These are phyloP conservation scores for Candida sp. DNA, from an alignment of 1,139 yeast genomes.

Conservation along the genomic window DNA sequence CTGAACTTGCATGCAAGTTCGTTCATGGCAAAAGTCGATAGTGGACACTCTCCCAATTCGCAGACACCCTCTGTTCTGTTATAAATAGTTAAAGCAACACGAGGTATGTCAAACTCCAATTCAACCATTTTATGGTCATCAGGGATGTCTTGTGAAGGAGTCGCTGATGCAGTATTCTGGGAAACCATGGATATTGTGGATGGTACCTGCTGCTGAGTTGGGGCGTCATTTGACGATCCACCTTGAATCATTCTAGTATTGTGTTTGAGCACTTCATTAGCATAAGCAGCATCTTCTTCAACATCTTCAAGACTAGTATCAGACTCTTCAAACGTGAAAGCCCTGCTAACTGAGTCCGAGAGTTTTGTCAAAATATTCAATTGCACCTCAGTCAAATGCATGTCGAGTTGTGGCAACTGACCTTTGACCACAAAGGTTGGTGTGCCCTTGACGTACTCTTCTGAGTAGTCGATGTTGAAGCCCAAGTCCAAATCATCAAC, in stretches of 20 bases:
- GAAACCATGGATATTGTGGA: too few relatives aligned
- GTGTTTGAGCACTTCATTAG: slow-evolving; percentile 49
- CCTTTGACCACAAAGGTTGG: slow-evolving; percentile 66
- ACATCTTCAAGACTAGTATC: slow-evolving; percentile 51
- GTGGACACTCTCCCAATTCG: slow-evolving; percentile 31
- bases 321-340: slow-evolving; percentile 48
- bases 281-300: slow-evolving; percentile 68
- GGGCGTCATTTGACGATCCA: neutral
- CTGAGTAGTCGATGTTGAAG: slow-evolving; percentile 63
- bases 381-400: slow-evolving; percentile 81
- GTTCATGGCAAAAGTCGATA: slow-evolving; percentile 70
- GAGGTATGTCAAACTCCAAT: slow-evolving; percentile 62
- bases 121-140: slow-evolving; percentile 45
- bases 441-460: slow-evolving; percentile 34
- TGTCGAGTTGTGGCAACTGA: slow-evolving; percentile 64
- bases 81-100: slow-evolving; percentile 67
- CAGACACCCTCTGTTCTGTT: slow-evolving; percentile 52
- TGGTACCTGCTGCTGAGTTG: too few relatives aligned
- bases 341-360: slow-evolving; percentile 59
- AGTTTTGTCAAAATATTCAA: slow-evolving; percentile 61
- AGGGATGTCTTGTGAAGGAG: slow-evolving; percentile 14
- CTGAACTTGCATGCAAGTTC: slow-evolving; percentile 55
- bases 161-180: too few relatives aligned
- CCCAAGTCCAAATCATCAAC: slow-evolving; percentile 71
- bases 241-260: slow-evolving; percentile 17